A percentile compares a stretch with the other conserved stretches of the same genome.
These are phyloP conservation scores for Macrocystidia cucumis DNA, from an alignment of 1,284 basidiomycete genomes.

Conservation along the genomic window DNA sequence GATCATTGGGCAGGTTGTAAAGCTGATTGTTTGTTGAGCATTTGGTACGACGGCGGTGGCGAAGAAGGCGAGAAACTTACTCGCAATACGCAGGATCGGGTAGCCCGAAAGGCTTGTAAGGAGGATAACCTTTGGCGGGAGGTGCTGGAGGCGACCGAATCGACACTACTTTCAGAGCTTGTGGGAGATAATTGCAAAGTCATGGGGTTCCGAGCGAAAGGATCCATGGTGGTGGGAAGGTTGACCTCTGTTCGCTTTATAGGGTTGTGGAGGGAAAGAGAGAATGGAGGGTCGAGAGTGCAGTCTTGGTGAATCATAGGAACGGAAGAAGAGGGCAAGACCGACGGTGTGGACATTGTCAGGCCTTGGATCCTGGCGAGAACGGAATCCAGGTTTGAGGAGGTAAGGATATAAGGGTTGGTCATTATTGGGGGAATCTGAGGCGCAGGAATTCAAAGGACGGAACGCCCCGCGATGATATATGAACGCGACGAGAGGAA, in stretches of 20 bases:
- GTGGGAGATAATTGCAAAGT: constrained; percentile 25
- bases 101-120: constrained; percentile 36
- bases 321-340: constrained; percentile 6
- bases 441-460: constrained; percentile 6
- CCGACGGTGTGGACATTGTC: constrained; percentile 13
- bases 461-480: constrained; percentile 13
- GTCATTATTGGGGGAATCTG: constrained; percentile 12
- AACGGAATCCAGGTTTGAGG: constrained; percentile 14
- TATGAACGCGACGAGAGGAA: neutral
- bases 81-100: constrained; percentile 42
- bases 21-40: constrained; percentile 16
- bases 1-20: constrained; percentile 27
- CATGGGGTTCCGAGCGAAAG: constrained; percentile 20
- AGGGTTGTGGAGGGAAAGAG: constrained; percentile 10
- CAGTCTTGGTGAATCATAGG: constrained; percentile 9
- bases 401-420: constrained; percentile 12
- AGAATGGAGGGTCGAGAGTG: constrained; percentile 17
- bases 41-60: constrained; percentile 5
- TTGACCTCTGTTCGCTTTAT: constrained; percentile 8
- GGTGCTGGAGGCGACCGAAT: constrained; percentile 15
- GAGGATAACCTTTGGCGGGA: constrained; percentile 18
- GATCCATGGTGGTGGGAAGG: constrained; percentile 20
- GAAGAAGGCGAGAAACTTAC: constrained; percentile 24
- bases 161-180: constrained; percentile 25
- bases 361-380: constrained; percentile 16